phyloP scores from a whole-genome alignment of 2,329 filamentous ascomycete genomes.

The Pseudogymnoascus verrucosus region DNA sequence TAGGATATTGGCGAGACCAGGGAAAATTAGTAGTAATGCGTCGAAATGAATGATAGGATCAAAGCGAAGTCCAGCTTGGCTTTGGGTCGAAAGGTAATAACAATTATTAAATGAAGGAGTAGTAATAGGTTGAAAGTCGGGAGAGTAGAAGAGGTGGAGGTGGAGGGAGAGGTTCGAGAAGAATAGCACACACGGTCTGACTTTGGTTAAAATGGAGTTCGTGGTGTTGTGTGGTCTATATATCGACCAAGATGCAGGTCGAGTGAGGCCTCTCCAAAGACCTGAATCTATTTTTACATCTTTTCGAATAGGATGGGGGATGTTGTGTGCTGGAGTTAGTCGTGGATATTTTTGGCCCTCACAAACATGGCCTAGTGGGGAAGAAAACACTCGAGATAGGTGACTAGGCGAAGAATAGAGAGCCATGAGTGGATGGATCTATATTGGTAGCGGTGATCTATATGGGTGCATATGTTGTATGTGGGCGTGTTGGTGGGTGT shows the following conservation, averaged over 20 bases:
- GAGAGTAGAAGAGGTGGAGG: conserved; percentile 23
- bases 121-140: neutral
- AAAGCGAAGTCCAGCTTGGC: conserved; percentile 54
- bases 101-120: conserved; percentile 25
- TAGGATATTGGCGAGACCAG: conserved; percentile 27
- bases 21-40: conserved; percentile 26
- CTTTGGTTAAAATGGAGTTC: neutral
- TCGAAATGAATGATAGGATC: conserved; percentile 43
- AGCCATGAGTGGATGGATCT: neutral
- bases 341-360: neutral
- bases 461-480: neutral
- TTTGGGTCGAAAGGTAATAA: conserved; percentile 29
- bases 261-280: neutral
- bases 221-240: conserved; percentile 19
- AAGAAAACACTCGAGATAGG: neutral
- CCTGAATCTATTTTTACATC: neutral
- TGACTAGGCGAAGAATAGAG: neutral
- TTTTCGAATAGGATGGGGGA: neutral
- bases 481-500: neutral
- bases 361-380: neutral
- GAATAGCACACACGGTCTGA: conserved; percentile 11
- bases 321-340: neutral
- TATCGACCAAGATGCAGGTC: conserved; percentile 17
- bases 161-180: conserved; percentile 19
- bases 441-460: neutral